Base-by-base conservation (phyloP, 2,329 filamentous ascomycete species). In the Phyllosticta citriasiana region DNA sequence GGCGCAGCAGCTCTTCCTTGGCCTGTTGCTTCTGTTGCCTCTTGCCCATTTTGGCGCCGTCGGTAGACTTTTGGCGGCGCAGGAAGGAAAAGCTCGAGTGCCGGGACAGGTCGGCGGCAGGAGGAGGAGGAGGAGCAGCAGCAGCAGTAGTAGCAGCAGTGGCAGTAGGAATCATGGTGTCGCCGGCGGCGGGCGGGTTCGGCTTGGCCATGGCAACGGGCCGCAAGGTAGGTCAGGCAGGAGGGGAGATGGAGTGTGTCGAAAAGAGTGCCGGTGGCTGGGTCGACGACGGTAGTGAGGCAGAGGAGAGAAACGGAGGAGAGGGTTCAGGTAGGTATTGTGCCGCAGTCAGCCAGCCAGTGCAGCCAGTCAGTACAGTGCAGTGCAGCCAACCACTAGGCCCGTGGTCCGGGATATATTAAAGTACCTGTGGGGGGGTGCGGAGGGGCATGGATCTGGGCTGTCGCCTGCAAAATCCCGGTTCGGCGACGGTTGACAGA, bases 1-100 rank as follows among this genome's bases (percentile, higher is more conserved):
- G 79, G 67, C 80, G 78, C 63, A 81, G 69, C 57, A 79, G 78
- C 67, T 85, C 82, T 67, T 82, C 77, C 64, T 77, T 73, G 63
- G 70, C 75, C 71, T 74, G 27, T 30, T 30, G 27, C 27, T 82
- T 74, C 19, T 22, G 19, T 22, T 84, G 80, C 69, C 78, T 79
- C 77, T 85, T 87, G 74, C 81, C 84, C 73, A 76, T 74, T 66
- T 73, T 75, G 27, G 27, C 27, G 69, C 68, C 63, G 50, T 68
- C 67, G 0, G 72, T 73, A 5, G 71, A 73, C 63, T 69, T 71
- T 65, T 70, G 69, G 57, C 72, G 68, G 19, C 72, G 69, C 59
- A 75, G 64, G 62, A 75, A 75, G 63, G 66, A 67, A 67, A 75
- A 75, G 66, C 70, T 72, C 47, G 72, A 63, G 40, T 65, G 57